phyloP scores from a whole-genome alignment of 768 basidiomycete species.

The Boletus sensibilis region DNA sequence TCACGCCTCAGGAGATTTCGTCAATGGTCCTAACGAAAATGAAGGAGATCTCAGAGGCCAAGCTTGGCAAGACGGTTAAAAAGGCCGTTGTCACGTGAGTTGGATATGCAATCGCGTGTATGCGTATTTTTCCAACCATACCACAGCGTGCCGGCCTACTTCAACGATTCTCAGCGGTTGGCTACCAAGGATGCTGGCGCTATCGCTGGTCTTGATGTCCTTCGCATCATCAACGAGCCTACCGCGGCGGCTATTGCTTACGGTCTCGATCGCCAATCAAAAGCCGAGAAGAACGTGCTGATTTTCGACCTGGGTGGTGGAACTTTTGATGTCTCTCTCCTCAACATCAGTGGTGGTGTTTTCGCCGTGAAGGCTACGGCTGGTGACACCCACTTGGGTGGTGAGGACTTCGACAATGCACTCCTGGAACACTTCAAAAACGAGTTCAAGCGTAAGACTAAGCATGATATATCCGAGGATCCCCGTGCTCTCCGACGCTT shows the following conservation, averaged over 20 bases:
- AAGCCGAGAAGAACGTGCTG: constrained; percentile 95
- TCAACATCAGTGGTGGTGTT: constrained; percentile 97
- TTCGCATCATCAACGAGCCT: constrained; percentile 99
- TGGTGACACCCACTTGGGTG: constrained; percentile 98
- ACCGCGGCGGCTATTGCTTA: constrained; percentile 99
- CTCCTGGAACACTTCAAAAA: constrained; percentile 98
- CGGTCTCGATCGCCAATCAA: constrained; percentile 94
- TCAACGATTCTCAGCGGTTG: constrained; percentile 99
- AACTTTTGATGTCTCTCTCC: constrained; percentile 99
- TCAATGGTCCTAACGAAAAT: constrained; percentile 99
- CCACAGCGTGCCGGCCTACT: constrained; percentile 91
- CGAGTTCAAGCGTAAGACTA: constrained; percentile 98
- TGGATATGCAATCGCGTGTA: background rate
- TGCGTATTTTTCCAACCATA: constrained; percentile 2
- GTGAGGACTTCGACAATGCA: constrained; percentile 99
- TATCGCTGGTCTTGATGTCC: constrained; percentile 97
- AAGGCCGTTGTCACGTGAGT: constrained; percentile 98
- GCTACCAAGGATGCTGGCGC: constrained; percentile 99
- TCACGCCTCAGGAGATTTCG: constrained; percentile 99
- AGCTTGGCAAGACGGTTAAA: constrained; percentile 97
- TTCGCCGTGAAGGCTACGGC: constrained; percentile 99
- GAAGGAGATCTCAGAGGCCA: constrained; percentile 99
- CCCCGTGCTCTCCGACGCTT: constrained; percentile 95
- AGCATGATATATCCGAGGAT: constrained; percentile 96
- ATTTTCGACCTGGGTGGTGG: constrained; percentile 99